Base-by-base conservation (phyloP, 176 grass and related monocot genomes). In the Saccharum officinarum region DNA sequence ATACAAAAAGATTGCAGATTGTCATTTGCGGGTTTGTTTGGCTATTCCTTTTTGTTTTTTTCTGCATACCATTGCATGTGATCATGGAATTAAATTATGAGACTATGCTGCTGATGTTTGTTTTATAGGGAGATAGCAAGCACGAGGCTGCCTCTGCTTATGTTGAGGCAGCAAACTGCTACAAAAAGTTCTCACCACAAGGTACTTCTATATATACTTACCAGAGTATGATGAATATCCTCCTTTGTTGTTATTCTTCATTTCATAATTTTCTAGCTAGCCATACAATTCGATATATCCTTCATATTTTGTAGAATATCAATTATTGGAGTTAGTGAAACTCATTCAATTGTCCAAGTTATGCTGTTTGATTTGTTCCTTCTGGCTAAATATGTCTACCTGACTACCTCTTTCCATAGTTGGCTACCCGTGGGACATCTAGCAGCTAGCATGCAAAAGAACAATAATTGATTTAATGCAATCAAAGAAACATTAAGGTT, bases 121-220 rank as follows among this genome's bases (percentile, higher is more conserved):
- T 54, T 54, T 18, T 76, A 71, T 87, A 97, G 92, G 88, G 85
- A 23, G 92, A 92, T 64, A 91, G 75, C 79, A 94, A 94, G 81
- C 90, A 92, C 81, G 92, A 97, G 75, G 92, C 90, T 83, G 95
- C 95, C 30, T 87, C 88, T 39, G 86, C 92, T 72, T 94, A 91
- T 81, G 88, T 92, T 3, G 91, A 97, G 83, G 95, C 92, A 63
- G 88, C 92, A 83, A 97, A 97, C 60, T 97, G 92, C 80, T 94
- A 94, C 82, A 97, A 94, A 80, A 97, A 91, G 76, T 90, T 94
- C 55, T 97, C 90, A 20, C 69, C 84, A 86, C 81, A 78, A 80
- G 95, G 92, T 92, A 83, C 23, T 31, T 61, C 1, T 31, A 49
- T 75, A 50, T 20, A 33, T 16, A 52, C 25, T 52, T 75, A 75